Evolutionary conservation across 257 asterid genomes (phyloP).

Genomic region (Galeopsis tetrahit): DNA sequence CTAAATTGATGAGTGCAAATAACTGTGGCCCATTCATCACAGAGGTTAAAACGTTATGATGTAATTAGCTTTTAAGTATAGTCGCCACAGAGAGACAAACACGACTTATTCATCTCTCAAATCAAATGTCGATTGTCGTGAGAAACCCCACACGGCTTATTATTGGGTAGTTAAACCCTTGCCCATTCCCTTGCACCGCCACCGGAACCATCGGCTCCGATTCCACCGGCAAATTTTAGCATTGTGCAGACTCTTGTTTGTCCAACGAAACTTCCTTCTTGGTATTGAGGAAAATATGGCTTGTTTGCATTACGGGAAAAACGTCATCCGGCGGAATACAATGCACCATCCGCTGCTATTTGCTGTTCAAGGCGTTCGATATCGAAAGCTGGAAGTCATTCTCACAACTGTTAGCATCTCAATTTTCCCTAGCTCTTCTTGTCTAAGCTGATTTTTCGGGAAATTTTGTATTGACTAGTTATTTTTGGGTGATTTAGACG

Average conservation of each 20-base stretch:
- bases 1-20: too few species aligned
- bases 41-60: not conserved
- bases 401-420: slow-evolving; percentile 56
- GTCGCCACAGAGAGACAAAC: not conserved
- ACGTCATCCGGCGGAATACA: slow-evolving; percentile 45
- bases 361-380: slow-evolving; percentile 64
- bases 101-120: slow-evolving; percentile 2
- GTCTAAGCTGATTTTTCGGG: not conserved
- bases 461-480: not conserved
- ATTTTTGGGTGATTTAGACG: slow-evolving; percentile 41
- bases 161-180: slow-evolving; percentile 32
- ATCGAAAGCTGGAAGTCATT: slow-evolving; percentile 63
- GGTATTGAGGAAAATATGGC: slow-evolving; percentile 33
- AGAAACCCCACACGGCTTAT: not conserved
- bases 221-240: slow-evolving; percentile 20
- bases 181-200: slow-evolving; percentile 16
- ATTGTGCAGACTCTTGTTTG: not conserved
- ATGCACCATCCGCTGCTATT: slow-evolving; percentile 60
- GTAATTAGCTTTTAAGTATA: not conserved
- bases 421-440: not conserved
- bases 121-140: not conserved
- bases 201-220: slow-evolving; percentile 11
- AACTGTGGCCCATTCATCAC: too few species aligned
- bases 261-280: not conserved
- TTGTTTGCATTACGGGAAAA: slow-evolving; percentile 47